Evolutionary conservation across 2,329 filamentous ascomycete genomes (phyloP), one percentile per base, ranked within the genome.

Genomic region (Microthyrium microscopicum): DNA sequence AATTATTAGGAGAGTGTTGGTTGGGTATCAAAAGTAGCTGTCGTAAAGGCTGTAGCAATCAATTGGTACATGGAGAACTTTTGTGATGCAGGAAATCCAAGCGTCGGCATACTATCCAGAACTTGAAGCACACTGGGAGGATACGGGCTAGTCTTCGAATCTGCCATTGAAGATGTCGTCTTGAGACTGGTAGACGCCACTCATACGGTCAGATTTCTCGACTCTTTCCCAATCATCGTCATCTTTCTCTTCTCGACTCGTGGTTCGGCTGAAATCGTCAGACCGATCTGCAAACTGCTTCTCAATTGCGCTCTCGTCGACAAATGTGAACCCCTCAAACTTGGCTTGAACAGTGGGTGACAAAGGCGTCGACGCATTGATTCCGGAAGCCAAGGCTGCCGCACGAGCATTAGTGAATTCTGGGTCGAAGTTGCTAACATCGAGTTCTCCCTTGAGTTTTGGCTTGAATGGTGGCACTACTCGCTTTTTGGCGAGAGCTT

Each of bases 391-490:
- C 31, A 95, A 56, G 5, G 82, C 82, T 11, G 83, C 82, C 4
- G 89, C 87, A 37, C 87, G 76, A 46, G 89, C 82, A 43, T 89
- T 94, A 33, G 89, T 98, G 54, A 98, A 98, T 53, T 95, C 89
- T 0, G 89, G 89, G 47, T 98, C 89, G 50, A 98, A 98, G 58
- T 98, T 95, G 28, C 85, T 94, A 1, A 91, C 91, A 46, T 98
- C 89, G 3, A 85, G 82, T 54, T 93, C 84, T 11, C 80, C 89
- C 66, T 91, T 91, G 50, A 98, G 68, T 57, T 92, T 92, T 5
- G 89, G 89, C 64, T 94, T 95, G 66, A 98, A 98, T 0, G 89
- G 89, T 5, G 89, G 89, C 8, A 85, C 83, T 40, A 94, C 83
- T 38, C 89, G 71, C 66, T 95, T 95, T 65, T 80, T 85, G 33